Evolutionary conservation across 768 basidiomycete species (phyloP), one percentile per base, ranked within the genome.

Genomic region (Hericium alpestre): DNA sequence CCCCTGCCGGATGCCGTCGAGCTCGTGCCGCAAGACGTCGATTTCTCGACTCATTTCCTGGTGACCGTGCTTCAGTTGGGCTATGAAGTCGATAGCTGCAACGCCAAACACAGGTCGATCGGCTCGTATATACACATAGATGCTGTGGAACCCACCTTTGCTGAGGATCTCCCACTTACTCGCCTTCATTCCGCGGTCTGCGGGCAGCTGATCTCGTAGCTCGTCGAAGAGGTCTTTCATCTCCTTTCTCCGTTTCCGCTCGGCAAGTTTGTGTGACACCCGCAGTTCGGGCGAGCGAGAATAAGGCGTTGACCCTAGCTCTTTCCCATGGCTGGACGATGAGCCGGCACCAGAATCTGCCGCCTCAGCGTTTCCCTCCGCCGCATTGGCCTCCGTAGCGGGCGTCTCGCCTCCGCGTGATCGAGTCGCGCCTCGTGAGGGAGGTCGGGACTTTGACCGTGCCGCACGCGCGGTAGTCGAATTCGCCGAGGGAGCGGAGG

Each of bases 191-290:
- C 87, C 93, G 54, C 88, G 81, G 73, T 93, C 93, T 53, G 87
- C 86, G 1, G 96, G 96, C 23, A 99, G 74, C 65, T 90, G 84
- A 69, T 96, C 94, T 57, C 93, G 80, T 61, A 99, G 73, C 69
- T 99, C 96, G 64, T 99, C 96, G 67, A 98, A 98, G 47, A 99
- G 70, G 58, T 97, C 94, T 69, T 96, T 96, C 96, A 99, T 99
- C 73, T 99, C 96, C 72, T 95, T 97, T 71, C 96, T 79, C 64
- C 96, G 74, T 71, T 98, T 97, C 59, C 96, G 77, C 73, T 99
- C 96, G 2, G 96, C 96, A 32, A 99, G 81, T 67, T 99, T 99
- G 73, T 99, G 96, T 2, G 90, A 93, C 37, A 97, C 84, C 54
- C 94, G 81, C 46, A 99, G 76, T 70, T 98, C 96, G 8, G 95